Base-by-base conservation (phyloP, 1,139 yeast genomes). In the Petasospora rhodanensis region DNA sequence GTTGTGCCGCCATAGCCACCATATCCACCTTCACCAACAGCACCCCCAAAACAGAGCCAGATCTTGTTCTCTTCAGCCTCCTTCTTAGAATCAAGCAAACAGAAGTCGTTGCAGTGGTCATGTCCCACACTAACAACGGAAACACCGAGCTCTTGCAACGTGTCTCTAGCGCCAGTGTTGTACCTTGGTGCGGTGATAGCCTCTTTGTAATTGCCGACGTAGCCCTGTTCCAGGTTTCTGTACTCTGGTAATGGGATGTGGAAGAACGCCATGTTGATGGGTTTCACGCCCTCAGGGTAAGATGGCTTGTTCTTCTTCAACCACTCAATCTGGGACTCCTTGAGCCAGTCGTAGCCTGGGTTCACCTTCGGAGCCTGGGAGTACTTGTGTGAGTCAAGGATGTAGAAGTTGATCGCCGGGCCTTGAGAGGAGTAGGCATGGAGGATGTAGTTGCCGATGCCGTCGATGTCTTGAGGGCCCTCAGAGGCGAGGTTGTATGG, bases 31-130 rank as follows among this genome's bases (percentile, higher is more conserved):
- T 84, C 93, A 4, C 97, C 98, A 2, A 73, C 69, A 1, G 81
- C 95, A 24, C 98, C 98, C 3, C 95, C 97, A 51, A 84, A 86
- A 52, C 98, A 91, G 26, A 89, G 62, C 95, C 95, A 85, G 22
- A 85, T 61, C 28, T 70, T 67, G 29, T 68, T 63, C 19, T 62
- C 56, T 15, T 19, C 27, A 6, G 11, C 6, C 50, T 56, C 17
- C 3, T 34, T 38, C 33, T 49, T 38, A 7, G 56, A 45, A 43
- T 78, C 80, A 34, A 65, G 60, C 26, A 83, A 60, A 57, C 98
- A 91, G 55, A 73, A 91, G 53, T 91, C 97, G 55, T 91, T 91
- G 46, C 86, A 83, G 54, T 91, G 97, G 52, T 91, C 97, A 56
- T 91, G 98, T 0, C 98, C 97, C 8, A 84, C 94, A 35, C 82